Conservation (phyloP, 1,139 yeast species). For the Taiozyma sp. region DNA sequence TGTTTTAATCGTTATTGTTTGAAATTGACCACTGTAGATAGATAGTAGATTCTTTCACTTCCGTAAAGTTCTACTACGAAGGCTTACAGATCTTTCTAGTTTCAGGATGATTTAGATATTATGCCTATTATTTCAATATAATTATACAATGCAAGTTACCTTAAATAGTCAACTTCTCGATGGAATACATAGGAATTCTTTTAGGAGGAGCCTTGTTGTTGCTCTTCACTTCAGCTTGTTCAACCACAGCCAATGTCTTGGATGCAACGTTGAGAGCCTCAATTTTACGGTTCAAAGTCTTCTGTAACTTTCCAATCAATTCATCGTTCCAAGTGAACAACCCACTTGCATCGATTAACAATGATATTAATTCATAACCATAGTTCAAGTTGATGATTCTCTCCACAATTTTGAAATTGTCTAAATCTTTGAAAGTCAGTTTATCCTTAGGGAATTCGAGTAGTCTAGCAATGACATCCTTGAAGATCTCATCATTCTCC, state of each 20-base stretch:
- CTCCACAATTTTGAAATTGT: slow-evolving; percentile 31
- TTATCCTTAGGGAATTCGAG: slow-evolving; percentile 41
- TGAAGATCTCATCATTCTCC: slow-evolving; percentile 59
- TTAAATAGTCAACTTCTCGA: slow-evolving; percentile 44
- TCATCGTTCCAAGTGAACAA: slow-evolving; percentile 56
- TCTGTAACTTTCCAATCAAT: slow-evolving; percentile 41
- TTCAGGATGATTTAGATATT: too few relatives aligned
- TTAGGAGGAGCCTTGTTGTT: slow-evolving; percentile 25
- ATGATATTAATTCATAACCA: slow-evolving; percentile 58
- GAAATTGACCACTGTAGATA: not conserved
- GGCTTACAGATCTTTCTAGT: too few relatives aligned
- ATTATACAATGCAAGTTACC: not conserved
- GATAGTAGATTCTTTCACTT: too few relatives aligned
- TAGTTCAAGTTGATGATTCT: slow-evolving; percentile 38
- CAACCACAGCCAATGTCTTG: slow-evolving; percentile 51
- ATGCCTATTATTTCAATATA: not conserved
- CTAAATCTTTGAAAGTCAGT: slow-evolving; percentile 26
- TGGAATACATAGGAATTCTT: slow-evolving; percentile 46
- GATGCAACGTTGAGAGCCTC: slow-evolving; percentile 45
- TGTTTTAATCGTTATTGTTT: not conserved
- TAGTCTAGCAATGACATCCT: slow-evolving; percentile 64
- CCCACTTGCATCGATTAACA: slow-evolving; percentile 71
- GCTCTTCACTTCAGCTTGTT: slow-evolving; percentile 39
- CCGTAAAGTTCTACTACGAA: too few relatives aligned
- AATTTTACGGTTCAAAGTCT: slow-evolving; percentile 44